Evolutionary conservation across 257 asterid genomes (phyloP).

Genomic region (Lycium ferocissimum): DNA sequence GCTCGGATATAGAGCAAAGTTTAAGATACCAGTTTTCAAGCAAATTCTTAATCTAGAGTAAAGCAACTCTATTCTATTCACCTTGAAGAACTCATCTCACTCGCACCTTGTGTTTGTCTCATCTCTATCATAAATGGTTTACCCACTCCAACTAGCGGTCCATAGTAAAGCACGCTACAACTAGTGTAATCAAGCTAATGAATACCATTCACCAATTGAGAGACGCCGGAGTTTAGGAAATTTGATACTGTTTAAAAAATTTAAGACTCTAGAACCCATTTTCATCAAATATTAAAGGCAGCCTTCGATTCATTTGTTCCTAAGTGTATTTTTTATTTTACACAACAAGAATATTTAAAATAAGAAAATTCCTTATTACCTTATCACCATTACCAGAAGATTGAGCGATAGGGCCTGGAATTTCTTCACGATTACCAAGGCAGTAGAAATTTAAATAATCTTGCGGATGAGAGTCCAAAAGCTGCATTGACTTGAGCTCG

Average conservation of each 20-base stretch:
- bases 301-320: neutral
- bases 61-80: constrained; percentile 12
- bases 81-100: constrained; percentile 20
- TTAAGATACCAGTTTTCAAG: neutral
- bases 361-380: constrained; percentile 46
- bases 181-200: constrained; percentile 1
- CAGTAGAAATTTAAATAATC: constrained; percentile 91
- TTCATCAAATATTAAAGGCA: neutral
- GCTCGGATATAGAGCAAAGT: neutral
- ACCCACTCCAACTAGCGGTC: constrained; percentile 24
- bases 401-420: constrained; percentile 46
- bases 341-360: neutral
- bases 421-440: constrained; percentile 83
- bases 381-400: constrained; percentile 57
- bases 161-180: constrained; percentile 10
- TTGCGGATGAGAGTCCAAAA: constrained; percentile 61
- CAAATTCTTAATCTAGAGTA: neutral
- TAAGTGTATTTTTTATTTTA: constrained; percentile 22
- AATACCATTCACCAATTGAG: neutral
- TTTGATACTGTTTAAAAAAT: neutral
- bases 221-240: neutral
- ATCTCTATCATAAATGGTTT: neutral
- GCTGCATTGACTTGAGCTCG: constrained; percentile 67
- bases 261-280: neutral
- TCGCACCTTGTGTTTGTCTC: neutral